Evolutionary conservation across 2,329 filamentous ascomycete species (phyloP), one percentile per base, ranked within the genome.

Genomic region (Penicillium paneum): DNA sequence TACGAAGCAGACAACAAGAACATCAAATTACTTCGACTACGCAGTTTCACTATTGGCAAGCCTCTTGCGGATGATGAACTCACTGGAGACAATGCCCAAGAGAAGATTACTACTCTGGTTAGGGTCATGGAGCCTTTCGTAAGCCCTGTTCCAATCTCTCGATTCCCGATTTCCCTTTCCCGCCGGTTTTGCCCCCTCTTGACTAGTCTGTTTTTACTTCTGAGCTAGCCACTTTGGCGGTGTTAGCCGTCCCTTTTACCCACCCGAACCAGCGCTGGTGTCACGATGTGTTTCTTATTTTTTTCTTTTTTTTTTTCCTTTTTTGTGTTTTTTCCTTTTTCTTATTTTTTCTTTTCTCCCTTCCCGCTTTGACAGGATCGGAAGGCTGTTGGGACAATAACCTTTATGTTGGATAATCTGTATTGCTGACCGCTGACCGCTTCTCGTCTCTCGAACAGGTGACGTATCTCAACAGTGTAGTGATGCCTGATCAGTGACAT

Each of bases 11-110:
- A 89, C 54, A 89, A 96, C 68, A 78, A 82, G 39, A 88, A 96
- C 63, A 91, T 96, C 65, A 84, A 86, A 52, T 80, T 97, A 49
- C 79, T 96, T 52, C 88, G 91, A 64, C 79, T 97, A 67, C 83
- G 86, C 57, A 94, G 87, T 71, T 96, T 88, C 70, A 92, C 88
- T 0, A 74, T 95, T 21, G 81, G 84, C 35, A 85, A 79, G 55
- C 84, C 84, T 67, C 73, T 96, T 34, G 70, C 79, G 12, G 90
- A 92, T 64, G 73, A 79, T 10, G 78, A 89, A 44, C 78, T 96
- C 19, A 77, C 85, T 34, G 78, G 80, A 42, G 75, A 82, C 43
- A 77, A 84, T 65, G 84, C 83, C 15, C 81, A 91, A 72, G 81
- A 85, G 29, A 83, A 82, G 65, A 79, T 96, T 49, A 78, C 80